Conservation (phyloP, 805 yeast genomes). For the Candida suzukii region DNA sequence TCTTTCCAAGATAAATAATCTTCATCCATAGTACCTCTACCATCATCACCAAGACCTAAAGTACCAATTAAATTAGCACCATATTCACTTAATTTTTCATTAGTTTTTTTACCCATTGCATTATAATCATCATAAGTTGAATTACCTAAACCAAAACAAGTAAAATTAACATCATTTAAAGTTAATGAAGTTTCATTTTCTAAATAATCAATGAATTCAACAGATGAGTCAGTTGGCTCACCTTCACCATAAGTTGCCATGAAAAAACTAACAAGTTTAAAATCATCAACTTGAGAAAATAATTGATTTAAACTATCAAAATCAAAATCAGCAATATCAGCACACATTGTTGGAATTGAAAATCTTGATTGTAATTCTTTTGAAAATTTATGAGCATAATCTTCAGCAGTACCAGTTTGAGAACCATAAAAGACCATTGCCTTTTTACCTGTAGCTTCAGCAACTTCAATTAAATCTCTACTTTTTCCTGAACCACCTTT, state of each 20-base stretch:
- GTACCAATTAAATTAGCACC: conserved; percentile 71
- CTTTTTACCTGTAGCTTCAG: conserved; percentile 60
- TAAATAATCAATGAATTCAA: conserved; percentile 64
- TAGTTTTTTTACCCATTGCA: conserved; percentile 63
- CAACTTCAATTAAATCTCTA: conserved; percentile 51
- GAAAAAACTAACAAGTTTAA: conserved; percentile 33
- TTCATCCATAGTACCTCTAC: conserved; percentile 90
- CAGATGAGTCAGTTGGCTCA: conserved; percentile 95
- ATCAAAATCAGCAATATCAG: conserved; percentile 85
- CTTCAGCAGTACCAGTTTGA: conserved; percentile 98
- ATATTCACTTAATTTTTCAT: conserved; percentile 44
- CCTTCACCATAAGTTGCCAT: conserved; percentile 98
- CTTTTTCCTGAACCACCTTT: conserved; percentile 1
- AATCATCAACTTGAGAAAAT: conserved; percentile 49
- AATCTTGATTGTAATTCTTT: conserved; percentile 81
- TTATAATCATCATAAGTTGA: conserved; percentile 90
- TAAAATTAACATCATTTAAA: conserved; percentile 53
- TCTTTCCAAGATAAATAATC: conserved; percentile 95
- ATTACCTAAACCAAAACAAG: conserved; percentile 90
- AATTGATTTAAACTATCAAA: conserved; percentile 67
- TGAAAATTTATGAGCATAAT: conserved; percentile 83
- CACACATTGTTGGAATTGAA: conserved; percentile 76
- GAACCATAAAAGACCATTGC: conserved; percentile 84
- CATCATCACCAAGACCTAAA: conserved; percentile 94
- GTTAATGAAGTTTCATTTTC: conserved; percentile 46